Percentiles rank a stretch among this genome's conserved stretches.
phyloP scores from a whole-genome alignment of 2,329 filamentous ascomycete species.

The Microdochium bolleyi region DNA sequence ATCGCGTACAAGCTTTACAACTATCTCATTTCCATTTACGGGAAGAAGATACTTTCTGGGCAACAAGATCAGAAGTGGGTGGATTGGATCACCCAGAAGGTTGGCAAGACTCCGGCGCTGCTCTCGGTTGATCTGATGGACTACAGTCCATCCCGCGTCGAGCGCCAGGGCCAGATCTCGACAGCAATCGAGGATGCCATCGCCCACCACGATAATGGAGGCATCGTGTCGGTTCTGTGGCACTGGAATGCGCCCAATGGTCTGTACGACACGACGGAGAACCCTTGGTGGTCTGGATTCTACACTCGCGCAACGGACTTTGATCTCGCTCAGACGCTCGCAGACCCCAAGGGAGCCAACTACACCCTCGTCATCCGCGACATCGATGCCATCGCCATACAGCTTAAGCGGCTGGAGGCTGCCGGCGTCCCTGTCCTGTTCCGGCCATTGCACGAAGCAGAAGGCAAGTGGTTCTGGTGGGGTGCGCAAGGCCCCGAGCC shows the following conservation, averaged over 20 bases:
- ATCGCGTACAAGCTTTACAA: conserved; percentile 28
- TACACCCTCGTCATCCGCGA: conserved; percentile 37
- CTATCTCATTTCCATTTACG: conserved; percentile 34
- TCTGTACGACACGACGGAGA: conserved; percentile 34
- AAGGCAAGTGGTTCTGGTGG: conserved; percentile 46
- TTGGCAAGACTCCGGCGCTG: conserved; percentile 38
- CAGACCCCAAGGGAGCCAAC: conserved; percentile 31
- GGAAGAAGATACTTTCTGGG: conserved; percentile 37
- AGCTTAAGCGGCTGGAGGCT: conserved; percentile 32
- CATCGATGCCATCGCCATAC: conserved; percentile 37
- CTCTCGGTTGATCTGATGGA: conserved; percentile 39
- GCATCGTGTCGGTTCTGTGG: conserved; percentile 38
- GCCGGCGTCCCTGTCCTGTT: conserved; percentile 37
- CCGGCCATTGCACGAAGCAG: conserved; percentile 40
- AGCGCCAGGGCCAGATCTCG: conserved; percentile 25
- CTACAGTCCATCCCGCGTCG: conserved; percentile 36
- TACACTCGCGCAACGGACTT: conserved; percentile 42
- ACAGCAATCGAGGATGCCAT: conserved; percentile 38
- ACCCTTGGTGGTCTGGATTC: conserved; percentile 40
- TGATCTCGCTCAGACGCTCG: conserved; percentile 31
- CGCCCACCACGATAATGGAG: conserved; percentile 29
- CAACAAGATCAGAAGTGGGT: conserved; percentile 35
- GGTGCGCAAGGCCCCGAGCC: conserved; percentile 36
- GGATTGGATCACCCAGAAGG: conserved; percentile 32
- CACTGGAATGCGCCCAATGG: conserved; percentile 39